These are phyloP conservation scores for Tetrahymena malaccensis DNA, from an alignment of 73 alveolate species.

Conservation along the genomic window DNA sequence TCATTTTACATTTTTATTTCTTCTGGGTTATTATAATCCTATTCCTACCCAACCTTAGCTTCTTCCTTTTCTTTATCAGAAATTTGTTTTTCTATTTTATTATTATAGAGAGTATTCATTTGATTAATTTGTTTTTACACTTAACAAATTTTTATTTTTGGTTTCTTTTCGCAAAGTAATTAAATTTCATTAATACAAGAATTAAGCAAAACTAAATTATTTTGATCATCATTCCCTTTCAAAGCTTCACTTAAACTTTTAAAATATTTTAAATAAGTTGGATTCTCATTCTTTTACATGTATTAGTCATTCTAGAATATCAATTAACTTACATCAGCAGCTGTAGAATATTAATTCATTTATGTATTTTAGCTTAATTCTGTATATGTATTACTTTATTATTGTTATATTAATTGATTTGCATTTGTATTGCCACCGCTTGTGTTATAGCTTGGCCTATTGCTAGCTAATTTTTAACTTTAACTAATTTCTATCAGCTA, in stretches of 20 bases:
- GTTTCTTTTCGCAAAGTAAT: neutral
- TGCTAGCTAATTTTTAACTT: neutral
- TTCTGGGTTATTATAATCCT: neutral
- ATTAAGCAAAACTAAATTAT: neutral
- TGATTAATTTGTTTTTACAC: too few species aligned
- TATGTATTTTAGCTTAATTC: too few species aligned
- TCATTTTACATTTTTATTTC: neutral
- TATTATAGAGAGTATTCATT: too few species aligned
- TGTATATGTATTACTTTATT: too few species aligned
- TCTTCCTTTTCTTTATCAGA: neutral
- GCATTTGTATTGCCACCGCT: too few species aligned
- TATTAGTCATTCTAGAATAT: too few species aligned
- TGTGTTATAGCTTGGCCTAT: too few species aligned
- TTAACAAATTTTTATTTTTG: neutral
- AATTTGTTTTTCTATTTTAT: neutral
- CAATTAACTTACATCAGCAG: too few species aligned
- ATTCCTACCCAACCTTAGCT: neutral
- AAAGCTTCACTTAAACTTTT: neutral
- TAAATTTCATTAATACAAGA: neutral
- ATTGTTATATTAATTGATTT: too few species aligned
- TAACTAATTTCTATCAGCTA: neutral
- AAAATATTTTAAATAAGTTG: too few species aligned
- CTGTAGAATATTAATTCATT: too few species aligned
- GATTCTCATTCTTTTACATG: too few species aligned
- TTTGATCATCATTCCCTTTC: neutral